phyloP scores from a whole-genome alignment of 202 grass and related monocot genomes.

The Musa balbisiana region DNA sequence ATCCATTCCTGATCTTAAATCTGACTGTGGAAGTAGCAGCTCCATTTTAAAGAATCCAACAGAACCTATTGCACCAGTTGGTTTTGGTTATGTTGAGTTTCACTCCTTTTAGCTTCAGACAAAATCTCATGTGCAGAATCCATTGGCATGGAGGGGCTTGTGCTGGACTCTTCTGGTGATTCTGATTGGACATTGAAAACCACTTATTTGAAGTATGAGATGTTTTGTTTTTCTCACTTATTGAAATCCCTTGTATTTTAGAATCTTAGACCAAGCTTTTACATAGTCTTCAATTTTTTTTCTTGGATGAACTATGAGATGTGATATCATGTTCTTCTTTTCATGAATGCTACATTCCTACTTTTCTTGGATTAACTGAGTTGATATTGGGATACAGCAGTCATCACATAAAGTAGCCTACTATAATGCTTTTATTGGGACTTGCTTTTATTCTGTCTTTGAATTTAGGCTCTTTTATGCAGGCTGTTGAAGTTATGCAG shows the following conservation, averaged over 20 bases:
- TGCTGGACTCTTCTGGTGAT: conserved; percentile 56
- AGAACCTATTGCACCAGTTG: conserved; percentile 17
- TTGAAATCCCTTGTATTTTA: neutral
- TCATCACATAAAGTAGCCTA: no score
- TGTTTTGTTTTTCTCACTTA: conserved; percentile 1
- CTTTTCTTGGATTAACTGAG: no score
- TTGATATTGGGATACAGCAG: no score
- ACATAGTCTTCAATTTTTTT: neutral
- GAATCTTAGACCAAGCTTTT: neutral
- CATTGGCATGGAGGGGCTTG: conserved; percentile 56
- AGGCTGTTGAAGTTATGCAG: no score
- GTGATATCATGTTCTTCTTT: neutral
- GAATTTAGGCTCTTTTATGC: no score
- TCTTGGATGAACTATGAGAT: neutral
- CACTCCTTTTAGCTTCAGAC: no score
- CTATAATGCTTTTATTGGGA: no score
- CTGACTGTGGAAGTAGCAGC: neutral
- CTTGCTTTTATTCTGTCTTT: no score
- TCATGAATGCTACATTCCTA: no score
- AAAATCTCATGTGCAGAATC: conserved; percentile 45
- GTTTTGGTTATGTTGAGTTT: conserved; percentile 23
- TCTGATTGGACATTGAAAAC: conserved; percentile 80
- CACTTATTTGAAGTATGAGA: conserved; percentile 78
- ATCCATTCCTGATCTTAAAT: neutral
- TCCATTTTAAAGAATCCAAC: neutral